phyloP scores from a whole-genome alignment of 495 filamentous ascomycete species.

The Hyaloscypha bicolor region DNA sequence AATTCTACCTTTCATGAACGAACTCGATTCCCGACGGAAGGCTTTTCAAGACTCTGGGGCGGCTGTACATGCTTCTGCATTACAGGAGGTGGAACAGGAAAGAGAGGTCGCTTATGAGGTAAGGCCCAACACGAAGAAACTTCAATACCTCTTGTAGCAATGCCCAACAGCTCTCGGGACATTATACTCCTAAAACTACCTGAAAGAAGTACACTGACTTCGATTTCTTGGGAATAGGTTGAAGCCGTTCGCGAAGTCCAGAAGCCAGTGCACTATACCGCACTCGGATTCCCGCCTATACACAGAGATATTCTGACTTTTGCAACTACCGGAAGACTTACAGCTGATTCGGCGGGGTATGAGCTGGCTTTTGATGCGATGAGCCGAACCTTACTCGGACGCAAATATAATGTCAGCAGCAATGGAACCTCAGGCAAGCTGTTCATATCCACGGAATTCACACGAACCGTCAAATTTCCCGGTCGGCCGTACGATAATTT shows the following conservation, averaged over 20 bases:
- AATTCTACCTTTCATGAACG: slow-evolving; percentile 32
- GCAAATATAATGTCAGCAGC: slow-evolving; percentile 36
- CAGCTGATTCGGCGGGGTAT: slow-evolving; percentile 29
- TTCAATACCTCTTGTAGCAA: too few relatives aligned
- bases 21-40: slow-evolving; percentile 33
- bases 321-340: slow-evolving; percentile 40
- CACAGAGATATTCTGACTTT: slow-evolving; percentile 42
- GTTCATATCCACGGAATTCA: slow-evolving; percentile 46
- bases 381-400: slow-evolving; percentile 36
- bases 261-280: slow-evolving; percentile 34
- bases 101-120: slow-evolving; percentile 42
- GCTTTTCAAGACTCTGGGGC: slow-evolving; percentile 34
- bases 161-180: too few relatives aligned
- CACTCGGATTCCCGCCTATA: slow-evolving; percentile 39
- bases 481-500: slow-evolving; percentile 39
- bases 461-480: slow-evolving; percentile 35
- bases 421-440: slow-evolving; percentile 31
- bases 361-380: slow-evolving; percentile 40
- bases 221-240: slow-evolving; percentile 14
- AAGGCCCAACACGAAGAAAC: too few relatives aligned
- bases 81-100: slow-evolving; percentile 52
- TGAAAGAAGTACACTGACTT: too few relatives aligned
- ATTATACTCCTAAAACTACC: too few relatives aligned
- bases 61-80: slow-evolving; percentile 39
- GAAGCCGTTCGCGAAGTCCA: slow-evolving; percentile 45